Evolutionary conservation across 1,139 yeast genomes (phyloP), one percentile per base, ranked within the genome.

Genomic region (Kodamaea fungicola): DNA sequence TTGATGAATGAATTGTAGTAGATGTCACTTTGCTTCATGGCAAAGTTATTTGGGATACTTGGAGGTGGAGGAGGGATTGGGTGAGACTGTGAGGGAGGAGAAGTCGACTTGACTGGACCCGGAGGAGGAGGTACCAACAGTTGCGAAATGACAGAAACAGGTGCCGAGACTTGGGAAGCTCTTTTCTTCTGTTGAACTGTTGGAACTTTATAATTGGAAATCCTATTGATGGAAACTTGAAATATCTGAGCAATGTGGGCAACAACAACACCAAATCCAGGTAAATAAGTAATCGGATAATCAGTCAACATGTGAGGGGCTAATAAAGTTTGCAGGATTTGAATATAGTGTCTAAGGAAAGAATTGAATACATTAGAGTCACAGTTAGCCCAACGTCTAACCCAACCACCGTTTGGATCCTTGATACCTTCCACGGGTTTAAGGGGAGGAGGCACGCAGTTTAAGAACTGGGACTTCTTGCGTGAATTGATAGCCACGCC

Each of bases 301-400:
- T 16, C 19, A 25, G 32, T 31, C n/a, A 31, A 28, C 24, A 47
- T 24, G 7, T 39, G 22, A 6, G 32, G 13, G 19, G 26, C 21
- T 8, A 34, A 21, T 10, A 16, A 25, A 13, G 35, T 41, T 31
- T 64, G 51, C 9, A 71, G 60, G 2, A 73, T 70, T n/a, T 38
- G 61, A 40, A 60, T 60, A 52, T 83, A 83, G 56, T 87, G 95
- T 52, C 87, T 80, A 40, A 85, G 63, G 50, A 87, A 87, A 1
- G 94, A 80, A 45, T 76, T 75, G 57, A 87, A 85, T 2, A 86
- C 70, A 57, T 49, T 80, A 61, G 89, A 87, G 74, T 64, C 86
- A 37, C 64, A 57, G 45, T 56, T 55, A 45, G 64, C 59, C 76
- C 76, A 71, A 36, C 74, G 62, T 38, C 78, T 65, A 2, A 78